Evolutionary conservation across 345 rosid genomes (phyloP).

Genomic region (Salix purpurea): DNA sequence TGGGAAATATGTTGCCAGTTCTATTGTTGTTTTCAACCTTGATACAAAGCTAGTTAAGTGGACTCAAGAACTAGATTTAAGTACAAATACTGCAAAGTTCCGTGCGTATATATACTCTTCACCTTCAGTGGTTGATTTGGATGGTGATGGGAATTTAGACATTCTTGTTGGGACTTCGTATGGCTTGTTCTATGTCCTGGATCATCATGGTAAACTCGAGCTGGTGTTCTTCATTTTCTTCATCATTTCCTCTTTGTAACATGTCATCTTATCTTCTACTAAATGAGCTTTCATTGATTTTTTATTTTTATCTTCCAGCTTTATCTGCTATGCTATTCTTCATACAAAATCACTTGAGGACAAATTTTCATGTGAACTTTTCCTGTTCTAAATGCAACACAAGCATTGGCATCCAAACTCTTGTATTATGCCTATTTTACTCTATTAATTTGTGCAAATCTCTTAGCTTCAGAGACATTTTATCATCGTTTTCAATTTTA

Average conservation of each 20-base stretch:
- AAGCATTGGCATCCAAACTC: background rate
- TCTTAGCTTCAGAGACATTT: background rate
- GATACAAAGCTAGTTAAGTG: slow-evolving; percentile 98
- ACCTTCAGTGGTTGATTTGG: slow-evolving; percentile 95
- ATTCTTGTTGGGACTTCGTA: slow-evolving; percentile 94
- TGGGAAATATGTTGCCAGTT: slow-evolving; percentile 82
- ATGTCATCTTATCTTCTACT: background rate
- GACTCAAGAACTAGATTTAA: slow-evolving; percentile 73
- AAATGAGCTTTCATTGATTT: background rate
- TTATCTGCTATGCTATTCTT: background rate
- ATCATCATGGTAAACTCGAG: slow-evolving; percentile 76
- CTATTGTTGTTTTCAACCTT: slow-evolving; percentile 89
- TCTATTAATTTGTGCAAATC: background rate
- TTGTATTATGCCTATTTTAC: background rate
- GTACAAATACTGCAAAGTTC: slow-evolving; percentile 62
- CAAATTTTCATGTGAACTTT: background rate
- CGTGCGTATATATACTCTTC: slow-evolving; percentile 92
- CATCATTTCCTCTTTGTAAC: slow-evolving; percentile 1
- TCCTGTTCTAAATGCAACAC: background rate
- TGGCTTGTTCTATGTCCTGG: slow-evolving; percentile 93
- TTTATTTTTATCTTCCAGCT: background rate
- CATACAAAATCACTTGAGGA: background rate
- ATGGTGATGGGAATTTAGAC: slow-evolving; percentile 98
- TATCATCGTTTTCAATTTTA: background rate
- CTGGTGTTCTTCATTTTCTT: background rate